A percentile compares a stretch with the other conserved stretches of the same genome.
phyloP scores from a whole-genome alignment of 495 filamentous ascomycete species.

The Tuber microsphaerosporum region DNA sequence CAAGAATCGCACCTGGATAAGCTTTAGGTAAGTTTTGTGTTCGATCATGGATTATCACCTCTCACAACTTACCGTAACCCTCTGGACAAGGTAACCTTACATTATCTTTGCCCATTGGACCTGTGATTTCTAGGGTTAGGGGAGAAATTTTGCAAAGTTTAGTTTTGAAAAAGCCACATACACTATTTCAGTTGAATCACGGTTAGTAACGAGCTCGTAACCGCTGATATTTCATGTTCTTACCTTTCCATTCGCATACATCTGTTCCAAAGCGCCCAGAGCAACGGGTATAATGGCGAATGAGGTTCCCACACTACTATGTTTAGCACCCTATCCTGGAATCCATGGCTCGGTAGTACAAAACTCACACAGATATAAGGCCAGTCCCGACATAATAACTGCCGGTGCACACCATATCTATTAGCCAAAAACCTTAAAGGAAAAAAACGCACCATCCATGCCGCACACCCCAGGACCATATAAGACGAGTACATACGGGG shows the following conservation, averaged over 20 bases:
- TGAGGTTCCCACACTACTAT: slow-evolving; percentile 60
- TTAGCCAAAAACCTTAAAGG: background rate
- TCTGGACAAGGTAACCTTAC: slow-evolving; percentile 69
- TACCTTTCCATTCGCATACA: slow-evolving; percentile 68
- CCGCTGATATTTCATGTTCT: background rate
- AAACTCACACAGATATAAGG: slow-evolving; percentile 62
- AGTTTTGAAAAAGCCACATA: slow-evolving; percentile 7
- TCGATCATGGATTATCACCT: slow-evolving; percentile 22
- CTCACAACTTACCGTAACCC: slow-evolving; percentile 57
- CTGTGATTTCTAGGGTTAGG: slow-evolving; percentile 43
- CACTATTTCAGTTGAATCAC: slow-evolving; percentile 18
- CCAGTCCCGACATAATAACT: slow-evolving; percentile 77
- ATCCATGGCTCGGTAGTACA: background rate
- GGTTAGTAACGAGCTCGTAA: slow-evolving; percentile 9
- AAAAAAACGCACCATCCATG: background rate
- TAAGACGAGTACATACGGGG: slow-evolving; percentile 50
- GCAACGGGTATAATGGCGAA: slow-evolving; percentile 85
- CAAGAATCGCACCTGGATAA: slow-evolving; percentile 42
- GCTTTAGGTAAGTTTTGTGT: background rate
- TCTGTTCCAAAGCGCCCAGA: slow-evolving; percentile 66
- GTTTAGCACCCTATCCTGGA: background rate
- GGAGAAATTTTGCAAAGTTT: background rate
- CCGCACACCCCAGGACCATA: background rate
- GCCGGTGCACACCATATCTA: background rate
- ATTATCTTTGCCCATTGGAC: slow-evolving; percentile 58